Evolutionary conservation across 768 basidiomycete genomes (phyloP).

Genomic region (Xerocomellus intermedius): DNA sequence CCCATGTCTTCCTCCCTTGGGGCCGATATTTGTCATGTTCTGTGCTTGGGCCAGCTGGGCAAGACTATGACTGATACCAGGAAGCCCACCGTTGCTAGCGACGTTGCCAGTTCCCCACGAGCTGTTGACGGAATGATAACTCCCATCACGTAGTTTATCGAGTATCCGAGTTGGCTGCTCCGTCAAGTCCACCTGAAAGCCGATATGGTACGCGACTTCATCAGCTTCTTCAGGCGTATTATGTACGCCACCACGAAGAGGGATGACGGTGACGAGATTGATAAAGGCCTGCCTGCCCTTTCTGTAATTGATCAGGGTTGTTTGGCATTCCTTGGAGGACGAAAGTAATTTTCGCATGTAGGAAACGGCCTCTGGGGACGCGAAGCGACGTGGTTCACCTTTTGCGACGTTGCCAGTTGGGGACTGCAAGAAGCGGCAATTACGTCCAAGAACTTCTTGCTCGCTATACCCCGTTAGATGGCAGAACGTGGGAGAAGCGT

Average conservation of each 20-base stretch:
- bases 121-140: slow-evolving; percentile 58
- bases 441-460: slow-evolving; percentile 78
- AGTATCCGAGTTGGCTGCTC: slow-evolving; percentile 84
- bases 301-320: slow-evolving; percentile 81
- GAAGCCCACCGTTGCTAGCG: not conserved
- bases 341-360: slow-evolving; percentile 63
- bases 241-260: slow-evolving; percentile 62
- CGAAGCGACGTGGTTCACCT: slow-evolving; percentile 56
- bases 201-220: slow-evolving; percentile 83
- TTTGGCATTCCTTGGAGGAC: slow-evolving; percentile 86
- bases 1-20: slow-evolving; percentile 24
- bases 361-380: slow-evolving; percentile 64
- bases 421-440: slow-evolving; percentile 88
- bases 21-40: slow-evolving; percentile 18
- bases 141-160: slow-evolving; percentile 74
- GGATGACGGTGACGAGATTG: slow-evolving; percentile 91
- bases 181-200: slow-evolving; percentile 93
- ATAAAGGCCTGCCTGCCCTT: slow-evolving; percentile 84
- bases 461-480: slow-evolving; percentile 72
- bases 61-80: not conserved
- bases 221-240: slow-evolving; percentile 52
- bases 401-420: slow-evolving; percentile 58
- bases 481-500: slow-evolving; percentile 84
- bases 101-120: slow-evolving; percentile 8
- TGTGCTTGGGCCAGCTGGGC: slow-evolving; percentile 16